Base-by-base conservation (phyloP, 2,329 filamentous ascomycete species). In the Pseudogymnoascus sp. region DNA sequence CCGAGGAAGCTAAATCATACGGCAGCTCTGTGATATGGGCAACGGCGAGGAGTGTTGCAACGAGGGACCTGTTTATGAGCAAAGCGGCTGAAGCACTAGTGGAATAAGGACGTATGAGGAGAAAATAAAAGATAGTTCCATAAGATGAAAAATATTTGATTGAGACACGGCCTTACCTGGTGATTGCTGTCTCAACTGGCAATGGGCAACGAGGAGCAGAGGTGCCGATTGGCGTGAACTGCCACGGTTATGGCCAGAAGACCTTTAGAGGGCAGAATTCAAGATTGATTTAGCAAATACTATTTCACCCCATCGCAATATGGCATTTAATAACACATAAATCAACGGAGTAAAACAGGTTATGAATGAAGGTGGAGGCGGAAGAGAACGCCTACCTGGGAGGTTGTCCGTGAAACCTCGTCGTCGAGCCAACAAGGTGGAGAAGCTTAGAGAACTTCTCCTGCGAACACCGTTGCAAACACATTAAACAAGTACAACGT, bases 1-100 rank as follows among this genome's bases (percentile, higher is more conserved):
- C 75, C 79, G 90, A 58, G 90, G 90, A 49, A 49, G 42, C 42
- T 49, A 49, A 5, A 28, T 4, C 0, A 5, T 28, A 8, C 7
- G 42, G 23, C 2, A 12, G 23, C 7, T 49, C 8, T 0, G 14
- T 16, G 12, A 4, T 49, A n/a, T 49, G 14, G 22, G 2, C 42
- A n/a, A 9, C 1, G 42, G 23, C 42, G 42, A n/a, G 2, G 23
- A 9, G 42, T 2, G 42, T 16, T n/a, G 6, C 7, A 4, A 25
- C 12, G 23, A 28, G 42, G 12, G 8, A 28, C 14, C 22, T 49
- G 42, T 16, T 49, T 4, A 28, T 28, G 12, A 49, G 5, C 41
- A 9, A 42, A 25, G 41, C 41, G 19, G 22, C 7, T 28, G 23
- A 49, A 5, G 42, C 12, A 5, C 7, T 11, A 7, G 42, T n/a